These are phyloP conservation scores for Ambrosiella xylebori DNA, from an alignment of 2,329 filamentous ascomycete species.

Conservation along the genomic window DNA sequence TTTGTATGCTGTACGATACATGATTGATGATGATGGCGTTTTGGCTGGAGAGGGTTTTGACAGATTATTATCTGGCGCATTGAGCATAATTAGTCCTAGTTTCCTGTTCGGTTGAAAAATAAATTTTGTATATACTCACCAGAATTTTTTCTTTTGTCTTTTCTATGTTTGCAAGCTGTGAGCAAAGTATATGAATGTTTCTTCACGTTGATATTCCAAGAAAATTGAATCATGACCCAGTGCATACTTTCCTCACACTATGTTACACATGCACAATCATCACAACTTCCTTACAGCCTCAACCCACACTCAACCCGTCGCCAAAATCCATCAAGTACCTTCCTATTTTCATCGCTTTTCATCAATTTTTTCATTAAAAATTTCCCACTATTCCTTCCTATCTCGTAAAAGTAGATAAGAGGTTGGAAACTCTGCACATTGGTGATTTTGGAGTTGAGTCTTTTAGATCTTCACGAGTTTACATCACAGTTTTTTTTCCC, in stretches of 20 bases:
- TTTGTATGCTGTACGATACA: not conserved
- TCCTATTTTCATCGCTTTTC: too few relatives aligned
- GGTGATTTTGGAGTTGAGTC: too few relatives aligned
- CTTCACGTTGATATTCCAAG: too few relatives aligned
- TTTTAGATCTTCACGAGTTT: too few relatives aligned
- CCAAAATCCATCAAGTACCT: too few relatives aligned
- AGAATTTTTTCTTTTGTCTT: not conserved
- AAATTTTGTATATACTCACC: not conserved
- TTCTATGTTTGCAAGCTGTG: not conserved
- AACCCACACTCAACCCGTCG: too few relatives aligned
- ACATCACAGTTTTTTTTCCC: too few relatives aligned
- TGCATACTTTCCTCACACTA: not conserved
- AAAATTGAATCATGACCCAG: too few relatives aligned
- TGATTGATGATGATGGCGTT: not conserved
- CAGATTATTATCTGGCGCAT: constrained; percentile 5
- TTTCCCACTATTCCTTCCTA: too few relatives aligned
- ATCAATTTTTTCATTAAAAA: too few relatives aligned
- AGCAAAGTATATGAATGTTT: not conserved
- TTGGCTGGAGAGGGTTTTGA: not conserved
- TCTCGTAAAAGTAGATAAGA: too few relatives aligned
- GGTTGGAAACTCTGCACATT: too few relatives aligned
- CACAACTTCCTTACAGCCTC: not conserved
- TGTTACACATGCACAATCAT: not conserved
- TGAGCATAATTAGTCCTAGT: not conserved
- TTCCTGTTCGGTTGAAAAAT: not conserved